Evolutionary conservation across 352 stramenopile species (phyloP), one percentile per base, ranked within the genome.

Genomic region (Pythium volutum): DNA sequence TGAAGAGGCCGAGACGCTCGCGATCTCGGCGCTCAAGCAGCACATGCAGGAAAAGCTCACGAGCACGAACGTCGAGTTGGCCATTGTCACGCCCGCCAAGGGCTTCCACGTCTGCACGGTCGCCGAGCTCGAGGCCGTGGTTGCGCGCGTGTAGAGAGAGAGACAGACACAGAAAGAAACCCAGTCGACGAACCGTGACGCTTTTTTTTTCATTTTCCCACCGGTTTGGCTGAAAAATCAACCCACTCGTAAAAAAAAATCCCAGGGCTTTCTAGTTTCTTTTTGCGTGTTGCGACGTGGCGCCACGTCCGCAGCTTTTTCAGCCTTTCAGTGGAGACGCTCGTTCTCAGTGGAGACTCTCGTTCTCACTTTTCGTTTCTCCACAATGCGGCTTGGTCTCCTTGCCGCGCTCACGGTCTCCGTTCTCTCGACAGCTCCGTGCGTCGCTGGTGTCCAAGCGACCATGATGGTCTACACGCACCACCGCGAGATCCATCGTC

Each of bases 21-120:
- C 96, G 12, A 89, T 99, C 69, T 84, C 70, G 50, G 97, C 96
- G 14, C 79, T 99, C 36, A 99, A 99, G 80, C 96, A 96, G 84
- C 97, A 99, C 68, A 99, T 99, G 97, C 97, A 99, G 80, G 98
- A 99, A 74, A 98, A 98, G 74, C 97, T 99, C 57, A 98, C 87
- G 11, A 96, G 73, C 62, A 96, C 98, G 38, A 99, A 99, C 82
- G 96, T 99, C 27, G 97, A 99, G 81, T 70, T 99, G 62, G 97
- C 97, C 9, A 77, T 94, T 67, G 95, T 99, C 18, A 99, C 95
- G 42, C 71, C 78, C 52, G 89, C 96, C 16, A 91, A 97, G 66
- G 97, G 97, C 49, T 99, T 99, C 85, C 89, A 99, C 70, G 87
- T 98, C 58, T 98, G 93, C 65, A 95, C 79, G 42, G 69, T 80